Evolutionary conservation across 768 basidiomycete genomes (phyloP).

Genomic region (Polyporus arcularius): DNA sequence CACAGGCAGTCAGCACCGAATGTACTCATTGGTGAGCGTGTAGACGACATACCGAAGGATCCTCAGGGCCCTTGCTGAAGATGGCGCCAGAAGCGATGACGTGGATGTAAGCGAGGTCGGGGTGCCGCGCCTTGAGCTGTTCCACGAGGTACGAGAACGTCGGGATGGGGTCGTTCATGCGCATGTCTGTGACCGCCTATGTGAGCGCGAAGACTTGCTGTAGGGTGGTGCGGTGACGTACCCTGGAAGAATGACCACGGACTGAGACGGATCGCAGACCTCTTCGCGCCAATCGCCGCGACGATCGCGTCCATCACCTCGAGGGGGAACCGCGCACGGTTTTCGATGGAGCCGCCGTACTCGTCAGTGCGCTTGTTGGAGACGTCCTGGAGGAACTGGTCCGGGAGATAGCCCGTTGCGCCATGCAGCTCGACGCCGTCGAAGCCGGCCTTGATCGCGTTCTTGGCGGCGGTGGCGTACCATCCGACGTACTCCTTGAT

Average conservation of each 20-base stretch:
- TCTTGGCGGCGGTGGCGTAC: constrained; percentile 23
- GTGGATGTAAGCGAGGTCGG: constrained; percentile 44
- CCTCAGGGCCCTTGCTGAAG: constrained; percentile 7
- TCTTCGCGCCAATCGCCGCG: constrained; percentile 42
- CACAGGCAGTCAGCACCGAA: background rate
- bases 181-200: constrained; percentile 36
- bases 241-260: constrained; percentile 35
- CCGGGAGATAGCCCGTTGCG: constrained; percentile 36
- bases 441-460: constrained; percentile 41
- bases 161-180: constrained; percentile 53
- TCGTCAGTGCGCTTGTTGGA: constrained; percentile 46
- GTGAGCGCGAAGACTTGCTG: background rate
- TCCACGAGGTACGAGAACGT: constrained; percentile 51
- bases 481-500: constrained; percentile 41
- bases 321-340: constrained; percentile 46
- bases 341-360: constrained; percentile 52
- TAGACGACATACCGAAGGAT: background rate
- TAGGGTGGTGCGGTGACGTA: background rate
- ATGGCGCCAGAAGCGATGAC: constrained; percentile 31
- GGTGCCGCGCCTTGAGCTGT: constrained; percentile 38
- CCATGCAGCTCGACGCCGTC: constrained; percentile 46
- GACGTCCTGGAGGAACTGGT: constrained; percentile 43
- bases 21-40: background rate
- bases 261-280: constrained; percentile 39
- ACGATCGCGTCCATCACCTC: constrained; percentile 43